These are phyloP conservation scores for Acanthamoeba sp. DNA, from an alignment of 208 protist genomes.

Conservation along the genomic window DNA sequence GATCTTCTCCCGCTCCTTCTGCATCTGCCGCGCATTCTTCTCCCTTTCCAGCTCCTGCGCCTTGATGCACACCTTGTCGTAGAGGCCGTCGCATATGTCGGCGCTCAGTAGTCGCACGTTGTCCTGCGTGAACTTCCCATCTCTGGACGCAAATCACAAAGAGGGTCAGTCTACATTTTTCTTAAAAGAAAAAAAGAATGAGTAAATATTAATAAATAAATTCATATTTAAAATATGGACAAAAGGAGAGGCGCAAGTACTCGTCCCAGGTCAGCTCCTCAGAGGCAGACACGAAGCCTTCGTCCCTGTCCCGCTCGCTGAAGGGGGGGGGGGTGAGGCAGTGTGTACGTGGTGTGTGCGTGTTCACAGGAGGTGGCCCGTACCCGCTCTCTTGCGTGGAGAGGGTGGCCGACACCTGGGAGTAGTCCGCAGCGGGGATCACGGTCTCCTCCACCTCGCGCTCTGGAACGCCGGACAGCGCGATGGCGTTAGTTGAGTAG, in stretches of 20 bases:
- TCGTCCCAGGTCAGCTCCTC: slow-evolving; percentile 28
- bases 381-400: slow-evolving; percentile 37
- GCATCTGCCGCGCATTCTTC: not conserved
- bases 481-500: too few species aligned
- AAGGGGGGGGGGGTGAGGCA: not conserved
- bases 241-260: not conserved
- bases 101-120: not conserved
- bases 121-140: slow-evolving; percentile 27
- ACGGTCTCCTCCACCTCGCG: slow-evolving; percentile 49
- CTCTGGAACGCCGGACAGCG: not conserved
- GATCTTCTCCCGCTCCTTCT: slow-evolving; percentile 33
- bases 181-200: too few species aligned
- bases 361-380: not conserved
- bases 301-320: slow-evolving; percentile 34
- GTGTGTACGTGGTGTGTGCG: not conserved
- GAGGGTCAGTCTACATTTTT: too few species aligned
- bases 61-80: slow-evolving; percentile 42
- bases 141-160: not conserved
- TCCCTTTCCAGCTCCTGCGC: slow-evolving; percentile 23
- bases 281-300: slow-evolving; percentile 33
- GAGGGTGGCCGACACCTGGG: not conserved
- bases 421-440: slow-evolving; percentile 37
- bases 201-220: too few species aligned
- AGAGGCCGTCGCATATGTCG: slow-evolving; percentile 10
- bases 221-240: too few species aligned